Base-by-base conservation (phyloP, 1,139 yeast genomes). In the Candida tropicalis region DNA sequence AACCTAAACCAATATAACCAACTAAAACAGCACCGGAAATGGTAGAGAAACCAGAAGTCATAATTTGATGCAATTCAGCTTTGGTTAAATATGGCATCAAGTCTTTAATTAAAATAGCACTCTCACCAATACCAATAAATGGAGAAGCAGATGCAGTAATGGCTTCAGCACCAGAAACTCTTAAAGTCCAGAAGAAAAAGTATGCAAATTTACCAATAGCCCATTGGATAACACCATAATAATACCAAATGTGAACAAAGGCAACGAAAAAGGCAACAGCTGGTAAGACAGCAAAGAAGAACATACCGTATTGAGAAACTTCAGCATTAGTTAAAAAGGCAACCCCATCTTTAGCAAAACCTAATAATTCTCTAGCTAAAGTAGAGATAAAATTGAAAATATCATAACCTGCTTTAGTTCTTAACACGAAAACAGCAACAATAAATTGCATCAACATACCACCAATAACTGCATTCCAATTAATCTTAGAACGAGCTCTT, bases 91-190 rank as follows among this genome's bases (percentile, higher is more conserved):
- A 81, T 15, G 84, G 84, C 60, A 82, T 64, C 55, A 81, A 78
- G 45, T 81, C 83, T 61, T 81, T 81, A 56, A 82, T 73, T 52
- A 82, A 73, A 51, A 82, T 75, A 8, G 86, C 86, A 43, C 81
- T 73, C 63, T 82, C 87, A 57, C 87, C 87, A 55, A 80, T 82
- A 39, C 87, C 87, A 54, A 82, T 73, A 57, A 82, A 82, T 5
- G 87, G 87, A 34, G 86, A 78, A 1, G 87, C 87, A 37, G 86
- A 84, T 10, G 85, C 85, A 26, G 82, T 83, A 41, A 81, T 77
- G 22, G 87, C 81, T 59, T 82, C 87, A 38, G 87, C 85, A 52
- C 87, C 87, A 25, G 82, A 73, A 13, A 80, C 79, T 49, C 71
- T 67, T 68, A 81, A 72, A 28, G 81, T 59, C 85, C 85, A 82